Evolutionary conservation across 2,329 filamentous ascomycete species (phyloP).

Genomic region (Neonectria neomacrospora): DNA sequence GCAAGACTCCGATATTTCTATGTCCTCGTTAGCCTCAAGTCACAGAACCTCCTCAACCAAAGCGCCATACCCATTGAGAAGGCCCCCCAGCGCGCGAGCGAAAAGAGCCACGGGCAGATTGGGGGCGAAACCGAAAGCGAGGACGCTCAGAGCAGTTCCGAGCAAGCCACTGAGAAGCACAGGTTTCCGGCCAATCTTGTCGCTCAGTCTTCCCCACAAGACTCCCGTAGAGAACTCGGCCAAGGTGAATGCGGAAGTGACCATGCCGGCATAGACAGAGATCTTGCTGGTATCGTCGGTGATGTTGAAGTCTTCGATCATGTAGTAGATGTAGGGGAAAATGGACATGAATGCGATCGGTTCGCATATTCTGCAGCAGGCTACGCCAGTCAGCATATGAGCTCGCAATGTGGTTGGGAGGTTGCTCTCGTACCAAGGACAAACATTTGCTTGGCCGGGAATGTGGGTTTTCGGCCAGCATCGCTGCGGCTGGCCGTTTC

Average conservation of each 20-base stretch:
- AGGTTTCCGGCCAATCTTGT: constrained; percentile 91
- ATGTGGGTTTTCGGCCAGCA: constrained; percentile 46
- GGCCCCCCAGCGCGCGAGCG: constrained; percentile 87
- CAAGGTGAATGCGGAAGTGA: constrained; percentile 95
- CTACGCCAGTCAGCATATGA: constrained; percentile 57
- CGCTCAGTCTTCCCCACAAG: constrained; percentile 92
- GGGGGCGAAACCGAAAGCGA: constrained; percentile 90
- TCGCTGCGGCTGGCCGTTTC: constrained; percentile 39
- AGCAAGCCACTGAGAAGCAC: constrained; percentile 89
- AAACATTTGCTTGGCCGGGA: constrained; percentile 60
- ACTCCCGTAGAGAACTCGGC: constrained; percentile 94
- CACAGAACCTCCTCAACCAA: constrained; percentile 16
- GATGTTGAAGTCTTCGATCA: constrained; percentile 92
- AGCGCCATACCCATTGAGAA: constrained; percentile 85
- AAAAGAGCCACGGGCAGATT: constrained; percentile 85
- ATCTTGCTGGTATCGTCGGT: constrained; percentile 82
- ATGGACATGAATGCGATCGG: constrained; percentile 99
- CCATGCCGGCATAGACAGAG: constrained; percentile 92
- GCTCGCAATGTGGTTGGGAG: constrained; percentile 1
- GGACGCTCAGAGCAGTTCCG: constrained; percentile 91
- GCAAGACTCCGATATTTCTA: constrained; percentile 92
- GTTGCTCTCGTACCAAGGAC: constrained; percentile 56
- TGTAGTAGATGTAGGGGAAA: constrained; percentile 98
- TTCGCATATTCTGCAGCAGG: constrained; percentile 94
- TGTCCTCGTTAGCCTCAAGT: constrained; percentile 31